A percentile compares a stretch with the other conserved stretches of the same genome.
Evolutionary conservation across 805 yeast genomes (phyloP).

Genomic region (Pichia rugopelliculosa): DNA sequence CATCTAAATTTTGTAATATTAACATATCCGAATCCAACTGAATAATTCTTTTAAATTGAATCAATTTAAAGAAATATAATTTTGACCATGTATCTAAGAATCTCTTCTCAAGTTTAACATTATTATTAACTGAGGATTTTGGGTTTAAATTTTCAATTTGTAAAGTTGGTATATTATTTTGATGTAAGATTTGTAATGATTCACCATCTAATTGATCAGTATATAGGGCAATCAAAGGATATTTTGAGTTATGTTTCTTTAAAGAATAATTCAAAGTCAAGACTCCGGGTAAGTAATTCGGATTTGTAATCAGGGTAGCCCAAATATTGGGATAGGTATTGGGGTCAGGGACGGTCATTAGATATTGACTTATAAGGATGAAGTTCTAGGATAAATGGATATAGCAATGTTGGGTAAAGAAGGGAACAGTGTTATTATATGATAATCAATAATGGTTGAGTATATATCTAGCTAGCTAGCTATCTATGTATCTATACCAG

Average conservation of each 20-base stretch:
- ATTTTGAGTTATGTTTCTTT: constrained; percentile 35
- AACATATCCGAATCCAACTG: constrained; percentile 57
- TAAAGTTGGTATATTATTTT: constrained; percentile 34
- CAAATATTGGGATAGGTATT: constrained; percentile 31
- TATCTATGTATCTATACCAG: too few species aligned
- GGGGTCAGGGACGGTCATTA: background rate
- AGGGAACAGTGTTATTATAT: too few species aligned
- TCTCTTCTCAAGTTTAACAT: constrained; percentile 41
- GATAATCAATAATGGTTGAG: too few species aligned
- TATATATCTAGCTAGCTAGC: too few species aligned
- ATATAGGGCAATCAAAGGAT: constrained; percentile 46
- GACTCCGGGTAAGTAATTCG: constrained; percentile 44
- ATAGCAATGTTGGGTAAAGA: too few species aligned
- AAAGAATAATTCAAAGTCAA: constrained; percentile 44
- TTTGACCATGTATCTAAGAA: constrained; percentile 60
- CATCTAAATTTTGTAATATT: constrained; percentile 51
- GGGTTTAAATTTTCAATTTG: constrained; percentile 40
- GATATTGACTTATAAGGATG: too few species aligned
- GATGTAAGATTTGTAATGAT: constrained; percentile 35
- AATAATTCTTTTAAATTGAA: constrained; percentile 45
- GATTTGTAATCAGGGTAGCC: constrained; percentile 51
- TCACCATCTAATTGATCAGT: constrained; percentile 37
- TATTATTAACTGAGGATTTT: constrained; percentile 16
- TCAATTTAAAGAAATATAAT: constrained; percentile 44
- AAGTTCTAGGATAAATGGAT: too few species aligned